Evolutionary conservation across 441 rosid species (phyloP), one percentile per base, ranked within the genome.

Genomic region (Euphorbia corollata): DNA sequence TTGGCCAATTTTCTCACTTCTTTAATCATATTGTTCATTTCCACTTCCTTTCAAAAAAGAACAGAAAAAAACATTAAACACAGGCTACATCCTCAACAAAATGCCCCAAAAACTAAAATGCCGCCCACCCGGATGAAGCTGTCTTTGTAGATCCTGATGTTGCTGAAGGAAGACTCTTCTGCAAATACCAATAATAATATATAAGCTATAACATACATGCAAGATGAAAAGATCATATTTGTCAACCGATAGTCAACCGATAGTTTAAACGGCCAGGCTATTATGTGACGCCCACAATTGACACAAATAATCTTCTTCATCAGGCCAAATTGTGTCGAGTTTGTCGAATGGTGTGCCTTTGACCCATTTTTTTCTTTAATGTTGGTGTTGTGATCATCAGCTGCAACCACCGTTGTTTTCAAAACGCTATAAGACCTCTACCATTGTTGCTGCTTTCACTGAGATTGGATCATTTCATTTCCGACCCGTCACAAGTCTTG

Each of bases 61-160:
- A 22, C 8, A 8, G 58, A 12, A 45, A 75, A 70, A 72, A 66
- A 67, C 62, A 71, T 71, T 67, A 65, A 67, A 32, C 36, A 32
- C 2, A 6, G 36, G 2, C 13, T 64, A 39, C 71, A 72, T 65
- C 48, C 62, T 71, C 67, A 63, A 67, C 47, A 61, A 71, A 51
- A 59, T 50, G 39, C 45, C 34, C 70, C 63, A 63, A 54, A 24
- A 65, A 71, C 80, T 68, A 93, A 77, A 93, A 93, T 61, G 96
- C 99, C 3, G 99, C 93, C 99, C 99, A 93, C 70, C 96, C 99
- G 20, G 98, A 86, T 68, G 95, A 90, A 74, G 89, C 65, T 5
- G 82, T 79, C 72, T 82, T 89, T 47, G 77, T 61, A 18, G 84
- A 74, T 70, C 85, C 93, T 15, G 96, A 69, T 39, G 80, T 71